Evolutionary conservation across 257 asterid species (phyloP), one percentile per base, ranked within the genome.

Genomic region (Ehretia macrophylla): DNA sequence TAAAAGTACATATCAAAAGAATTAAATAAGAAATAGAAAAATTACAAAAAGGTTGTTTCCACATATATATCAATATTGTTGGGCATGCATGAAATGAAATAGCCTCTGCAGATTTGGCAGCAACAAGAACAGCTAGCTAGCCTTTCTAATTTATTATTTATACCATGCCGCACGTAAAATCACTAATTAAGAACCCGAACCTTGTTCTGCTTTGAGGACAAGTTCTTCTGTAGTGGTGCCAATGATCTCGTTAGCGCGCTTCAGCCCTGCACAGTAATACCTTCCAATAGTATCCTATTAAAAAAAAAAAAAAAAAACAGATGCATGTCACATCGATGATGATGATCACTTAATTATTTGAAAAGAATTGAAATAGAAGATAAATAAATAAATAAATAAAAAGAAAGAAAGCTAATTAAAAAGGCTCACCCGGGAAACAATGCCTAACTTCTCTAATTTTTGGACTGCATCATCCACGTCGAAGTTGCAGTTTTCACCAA

Each of bases 171-270:
- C 16, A 6, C 35, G 6, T 3, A 32, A 19, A 39, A 47, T 85
- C 79, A 88, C 32, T 76, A n/a, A n/a, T n/a, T n/a, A 55, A 56
- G 77, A 46, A 47, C 62, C 76, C 6, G 79, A 63, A 58, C 79
- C 75, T 71, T 82, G 95, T 65, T 70, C 81, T 48, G 99, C 99
- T 77, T 88, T 92, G 46, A 86, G 83, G 66, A 92, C 95, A 64
- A 88, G 81, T 72, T 92, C 99, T 73, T 92, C 99, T 8, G 99
- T 92, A 2, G 99, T 92, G 37, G 79, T 83, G 73, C 99, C 99
- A 56, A 92, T 92, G 66, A 92, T 88, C 82, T 88, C 97, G 62
- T 88, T 92, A 48, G 96, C 99, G 21, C 96, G 95, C 87, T 81
- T 92, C 44, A 92, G 87, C 21, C 96, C 95, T 17, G 84, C 96